These are phyloP conservation scores for Alnus rubra DNA, from an alignment of 306 rosid species.

Conservation along the genomic window DNA sequence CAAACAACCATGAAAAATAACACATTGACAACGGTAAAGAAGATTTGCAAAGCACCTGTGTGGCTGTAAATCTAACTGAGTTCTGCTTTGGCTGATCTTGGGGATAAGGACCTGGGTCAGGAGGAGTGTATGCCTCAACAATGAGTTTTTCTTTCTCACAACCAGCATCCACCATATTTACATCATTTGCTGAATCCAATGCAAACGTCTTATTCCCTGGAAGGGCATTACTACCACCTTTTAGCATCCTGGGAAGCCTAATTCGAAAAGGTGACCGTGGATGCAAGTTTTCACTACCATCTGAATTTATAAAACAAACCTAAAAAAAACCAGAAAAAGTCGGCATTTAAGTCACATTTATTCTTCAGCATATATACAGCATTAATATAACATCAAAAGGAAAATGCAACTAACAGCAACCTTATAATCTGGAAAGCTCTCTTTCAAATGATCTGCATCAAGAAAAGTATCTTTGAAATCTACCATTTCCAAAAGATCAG, in stretches of 20 bases:
- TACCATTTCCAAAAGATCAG: constrained; percentile 80
- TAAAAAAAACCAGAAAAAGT: constrained; percentile 37
- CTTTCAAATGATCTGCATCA: constrained; percentile 76
- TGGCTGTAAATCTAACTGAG: constrained; percentile 88
- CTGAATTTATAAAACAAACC: constrained; percentile 69
- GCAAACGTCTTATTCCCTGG: constrained; percentile 49
- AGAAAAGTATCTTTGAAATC: constrained; percentile 97
- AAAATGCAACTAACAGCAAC: constrained; percentile 41
- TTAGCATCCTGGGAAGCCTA: constrained; percentile 70
- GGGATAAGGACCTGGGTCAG: constrained; percentile 98
- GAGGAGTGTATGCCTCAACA: constrained; percentile 86
- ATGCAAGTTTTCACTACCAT: constrained; percentile 54
- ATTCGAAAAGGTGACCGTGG: constrained; percentile 85
- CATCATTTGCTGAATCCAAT: constrained; percentile 42
- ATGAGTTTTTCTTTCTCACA: constrained; percentile 57
- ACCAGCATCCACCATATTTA: constrained; percentile 40
- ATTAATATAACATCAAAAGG: constrained; percentile 15
- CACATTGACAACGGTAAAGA: constrained; percentile 15
- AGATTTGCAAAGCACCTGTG: constrained; percentile 63
- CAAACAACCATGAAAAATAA: neutral
- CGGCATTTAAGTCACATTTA: constrained; percentile 9
- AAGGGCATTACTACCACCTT: constrained; percentile 52
- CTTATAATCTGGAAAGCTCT: constrained; percentile 73
- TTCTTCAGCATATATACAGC: constrained; percentile 18
- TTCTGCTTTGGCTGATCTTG: constrained; percentile 97